Evolutionary conservation across 140 eudicot genomes (phyloP), one percentile per base, ranked within the genome.

Genomic region (Bidens hawaiensis): DNA sequence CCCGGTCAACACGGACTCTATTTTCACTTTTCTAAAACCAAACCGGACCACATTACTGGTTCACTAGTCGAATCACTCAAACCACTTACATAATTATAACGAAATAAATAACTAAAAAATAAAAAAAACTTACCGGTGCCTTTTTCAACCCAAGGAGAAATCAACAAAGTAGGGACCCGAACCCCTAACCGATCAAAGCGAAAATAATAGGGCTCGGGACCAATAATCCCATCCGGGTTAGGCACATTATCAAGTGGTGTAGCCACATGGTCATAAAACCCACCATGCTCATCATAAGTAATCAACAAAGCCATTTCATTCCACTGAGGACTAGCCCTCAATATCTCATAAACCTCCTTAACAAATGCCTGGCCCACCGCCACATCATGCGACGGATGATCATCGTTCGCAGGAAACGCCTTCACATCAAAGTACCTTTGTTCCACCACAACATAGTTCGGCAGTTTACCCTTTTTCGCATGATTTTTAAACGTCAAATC

Each of bases 231-330:
- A 82, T 91, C 96, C 2, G 98, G 98, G 64, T 87, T 91, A 33
- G 98, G 98, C 58, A 91, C 98, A 45, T 86, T 81, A 1, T 78
- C 70, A 64, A 91, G 87, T 16, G 98, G 98, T 0, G 98, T 91
- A 5, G 95, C 81, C 46, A 91, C 98, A 72, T 91, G 98, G 82
- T 91, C 98, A 77, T 75, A 91, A 19, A 91, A 91, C 65, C 98
- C 98, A 62, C 98, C 98, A 72, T 91, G 98, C 67, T 91, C 98
- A 76, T 91, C 98, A 60, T 91, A 91, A 27, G 98, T 91, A 46
- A 91, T 84, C 83, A 91, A 69, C 40, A 91, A 47, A 5, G 91
- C 98, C 96, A 91, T 80, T 38, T 91, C 95, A 7, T 91, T 57
- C 98, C 98, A 91, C 56, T 91, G 98, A 2, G 96, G 96, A 68